Conservation (phyloP, 1,284 basidiomycete species). For the Ustilago curta region DNA sequence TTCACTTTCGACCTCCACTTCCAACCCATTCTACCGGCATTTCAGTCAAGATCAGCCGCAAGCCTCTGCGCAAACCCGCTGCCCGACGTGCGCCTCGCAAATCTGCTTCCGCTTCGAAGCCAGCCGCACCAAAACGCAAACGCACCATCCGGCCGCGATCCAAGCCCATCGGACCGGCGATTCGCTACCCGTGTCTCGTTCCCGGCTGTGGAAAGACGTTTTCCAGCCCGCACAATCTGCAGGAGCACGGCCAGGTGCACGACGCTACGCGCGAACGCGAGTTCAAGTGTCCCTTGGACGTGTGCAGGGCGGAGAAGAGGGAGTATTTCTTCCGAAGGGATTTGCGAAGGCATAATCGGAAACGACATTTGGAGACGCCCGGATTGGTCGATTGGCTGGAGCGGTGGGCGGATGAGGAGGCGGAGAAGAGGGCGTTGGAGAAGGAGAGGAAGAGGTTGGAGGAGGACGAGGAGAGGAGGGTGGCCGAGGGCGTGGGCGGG, state of each 20-base stretch:
- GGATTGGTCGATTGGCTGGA: background rate
- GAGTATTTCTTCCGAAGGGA: conserved; percentile 24
- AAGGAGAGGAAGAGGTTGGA: background rate
- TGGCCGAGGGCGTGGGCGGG: background rate
- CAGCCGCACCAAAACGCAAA: background rate
- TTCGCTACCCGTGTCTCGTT: background rate
- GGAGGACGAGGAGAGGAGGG: background rate
- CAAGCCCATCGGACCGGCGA: background rate
- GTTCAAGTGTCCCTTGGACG: background rate
- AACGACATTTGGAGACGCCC: background rate
- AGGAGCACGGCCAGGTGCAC: conserved; percentile 26
- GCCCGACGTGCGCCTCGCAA: too few species aligned
- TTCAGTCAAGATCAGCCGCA: background rate
- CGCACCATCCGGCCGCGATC: background rate
- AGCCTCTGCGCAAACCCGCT: background rate
- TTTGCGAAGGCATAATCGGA: background rate
- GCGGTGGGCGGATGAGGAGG: background rate
- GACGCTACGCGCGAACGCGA: background rate
- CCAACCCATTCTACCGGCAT: too few species aligned
- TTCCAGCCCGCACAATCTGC: conserved; percentile 22
- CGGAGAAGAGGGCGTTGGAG: background rate
- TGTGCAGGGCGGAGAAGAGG: background rate
- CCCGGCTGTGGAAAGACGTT: conserved; percentile 23
- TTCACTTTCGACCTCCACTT: too few species aligned
- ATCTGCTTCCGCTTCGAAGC: too few species aligned